phyloP scores from a whole-genome alignment of 2,329 filamentous ascomycete species.

The Cladosporium colombiae region DNA sequence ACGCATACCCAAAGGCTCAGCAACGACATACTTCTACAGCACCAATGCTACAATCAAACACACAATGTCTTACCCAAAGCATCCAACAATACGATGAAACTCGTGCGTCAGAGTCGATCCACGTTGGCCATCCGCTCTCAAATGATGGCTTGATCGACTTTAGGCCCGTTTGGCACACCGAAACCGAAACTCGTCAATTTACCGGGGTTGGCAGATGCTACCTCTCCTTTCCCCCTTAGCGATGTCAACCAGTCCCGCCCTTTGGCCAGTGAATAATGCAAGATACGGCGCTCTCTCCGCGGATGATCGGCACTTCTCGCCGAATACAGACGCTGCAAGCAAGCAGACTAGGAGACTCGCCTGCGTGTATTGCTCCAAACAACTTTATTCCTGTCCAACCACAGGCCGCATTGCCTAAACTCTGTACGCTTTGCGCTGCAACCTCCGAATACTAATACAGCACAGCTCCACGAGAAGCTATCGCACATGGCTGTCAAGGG shows the following conservation, averaged over 20 bases:
- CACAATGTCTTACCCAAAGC: background rate
- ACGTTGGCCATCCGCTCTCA: background rate
- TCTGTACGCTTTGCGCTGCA: background rate
- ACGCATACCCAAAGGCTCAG: background rate
- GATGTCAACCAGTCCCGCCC: background rate
- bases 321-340: slow-evolving; percentile 8
- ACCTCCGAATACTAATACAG: background rate
- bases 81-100: background rate
- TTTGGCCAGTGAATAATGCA: background rate
- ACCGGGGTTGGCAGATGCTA: background rate
- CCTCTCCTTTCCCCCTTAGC: background rate
- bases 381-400: background rate
- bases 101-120: background rate
- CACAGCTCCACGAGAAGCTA: background rate
- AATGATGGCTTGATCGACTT: background rate
- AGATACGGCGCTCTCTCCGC: background rate
- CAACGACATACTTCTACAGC: background rate
- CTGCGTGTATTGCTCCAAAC: background rate
- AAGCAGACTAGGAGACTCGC: background rate
- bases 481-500: background rate
- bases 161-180: background rate
- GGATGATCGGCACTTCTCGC: slow-evolving; percentile 1
- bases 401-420: background rate
- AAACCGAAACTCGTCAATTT: background rate
- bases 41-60: background rate